Percentiles rank a stretch among this genome's conserved stretches.
Evolutionary conservation across 257 asterid genomes (phyloP).

Genomic region (Datura wrightii): DNA sequence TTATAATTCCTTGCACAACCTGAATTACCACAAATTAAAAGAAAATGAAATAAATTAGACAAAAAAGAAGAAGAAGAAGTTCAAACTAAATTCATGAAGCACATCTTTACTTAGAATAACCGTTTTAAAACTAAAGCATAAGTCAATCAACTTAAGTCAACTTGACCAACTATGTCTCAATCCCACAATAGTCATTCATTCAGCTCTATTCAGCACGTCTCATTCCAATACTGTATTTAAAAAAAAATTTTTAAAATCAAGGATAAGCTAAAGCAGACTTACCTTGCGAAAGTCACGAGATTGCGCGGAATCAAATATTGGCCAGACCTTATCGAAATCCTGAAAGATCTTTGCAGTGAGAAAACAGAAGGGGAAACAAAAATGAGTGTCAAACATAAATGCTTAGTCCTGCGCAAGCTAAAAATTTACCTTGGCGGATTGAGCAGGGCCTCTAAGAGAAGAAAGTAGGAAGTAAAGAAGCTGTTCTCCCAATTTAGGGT

Average conservation of each 20-base stretch:
- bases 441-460: conserved; percentile 95
- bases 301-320: conserved; percentile 98
- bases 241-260: too few species aligned
- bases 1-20: conserved; percentile 98
- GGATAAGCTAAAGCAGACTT: not conserved
- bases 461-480: conserved; percentile 89
- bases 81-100: conserved; percentile 9
- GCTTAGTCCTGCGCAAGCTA: not conserved
- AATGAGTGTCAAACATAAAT: conserved; percentile 14
- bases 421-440: conserved; percentile 75
- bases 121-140: not conserved
- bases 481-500: conserved; percentile 98
- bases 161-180: not conserved
- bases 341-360: conserved; percentile 45
- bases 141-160: not conserved
- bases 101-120: not conserved
- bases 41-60: conserved; percentile 26
- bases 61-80: not conserved
- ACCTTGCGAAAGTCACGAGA: conserved; percentile 99
- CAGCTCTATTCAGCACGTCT: conserved; percentile 10
- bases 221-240: not conserved
- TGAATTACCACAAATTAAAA: conserved; percentile 38
- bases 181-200: not conserved
- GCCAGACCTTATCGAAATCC: conserved; percentile 99
- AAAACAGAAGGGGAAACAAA: conserved; percentile 25